Conservation (phyloP, 805 yeast genomes). For the Starmerella lactis-condensi region DNA sequence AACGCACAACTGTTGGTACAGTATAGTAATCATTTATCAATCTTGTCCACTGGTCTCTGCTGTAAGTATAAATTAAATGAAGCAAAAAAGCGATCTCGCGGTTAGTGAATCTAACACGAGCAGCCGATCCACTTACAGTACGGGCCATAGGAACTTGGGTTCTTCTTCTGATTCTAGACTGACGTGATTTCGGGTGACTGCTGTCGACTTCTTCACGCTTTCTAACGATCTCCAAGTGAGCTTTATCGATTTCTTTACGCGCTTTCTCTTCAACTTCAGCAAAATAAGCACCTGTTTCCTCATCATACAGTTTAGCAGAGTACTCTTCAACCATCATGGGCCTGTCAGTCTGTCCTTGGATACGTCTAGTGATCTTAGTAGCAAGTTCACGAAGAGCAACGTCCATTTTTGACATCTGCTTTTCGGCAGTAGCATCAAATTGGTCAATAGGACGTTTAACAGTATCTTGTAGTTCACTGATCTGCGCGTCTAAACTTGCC, state of each 20-base stretch:
- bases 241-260: conserved; percentile 7
- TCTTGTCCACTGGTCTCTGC: conserved; percentile 9
- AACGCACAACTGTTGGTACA: conserved; percentile 4
- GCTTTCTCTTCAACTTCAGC: conserved; percentile 7
- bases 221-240: conserved; percentile 10
- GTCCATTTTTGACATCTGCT: too few species aligned
- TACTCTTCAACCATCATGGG: conserved; percentile 13
- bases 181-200: conserved; percentile 11
- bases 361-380: conserved; percentile 12
- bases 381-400: conserved; percentile 13
- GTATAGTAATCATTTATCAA: conserved; percentile 10
- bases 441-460: conserved; percentile 10
- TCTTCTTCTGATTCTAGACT: conserved; percentile 11
- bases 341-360: conserved; percentile 16
- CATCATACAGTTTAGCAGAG: conserved; percentile 9
- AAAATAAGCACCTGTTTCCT: conserved; percentile 6
- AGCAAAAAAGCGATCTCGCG: conserved; percentile 15
- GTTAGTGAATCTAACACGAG: conserved; percentile 14
- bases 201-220: conserved; percentile 13
- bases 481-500: conserved; percentile 8
- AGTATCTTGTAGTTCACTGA: conserved; percentile 7
- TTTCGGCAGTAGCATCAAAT: too few species aligned
- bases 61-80: conserved; percentile 12
- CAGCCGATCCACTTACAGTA: conserved; percentile 14
- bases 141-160: conserved; percentile 12